Evolutionary conservation across 306 rosid genomes (phyloP), one percentile per base, ranked within the genome.

Genomic region (Luffa acutangula): DNA sequence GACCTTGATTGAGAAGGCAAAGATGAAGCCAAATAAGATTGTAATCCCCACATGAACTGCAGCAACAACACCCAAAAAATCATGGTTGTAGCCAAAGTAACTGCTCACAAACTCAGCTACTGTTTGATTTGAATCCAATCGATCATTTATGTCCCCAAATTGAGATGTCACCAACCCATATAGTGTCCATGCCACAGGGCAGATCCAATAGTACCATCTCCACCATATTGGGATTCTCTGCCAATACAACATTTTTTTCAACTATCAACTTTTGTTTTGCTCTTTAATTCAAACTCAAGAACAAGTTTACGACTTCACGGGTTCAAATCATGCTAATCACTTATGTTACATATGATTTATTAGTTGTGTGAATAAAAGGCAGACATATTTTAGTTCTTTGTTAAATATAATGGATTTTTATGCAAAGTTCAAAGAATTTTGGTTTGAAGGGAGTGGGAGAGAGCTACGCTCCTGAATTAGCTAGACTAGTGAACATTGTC

Each of bases 221-320:
- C 87, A 84, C 87, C 87, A 84, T 45, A 84, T 79, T 17, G 87
- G 87, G 49, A 84, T 84, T 59, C 80, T 81, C 87, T 84, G 84
- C 33, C 51, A 65, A 43, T 17, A 33, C 49, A 57, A 70, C 14
- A 25, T 59, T 42, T 48, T 25, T 25, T 18, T 4, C 18, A 36
- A 34, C 34, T 25, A 52, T 69, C 10, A 59, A 17, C 71, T 64
- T 36, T 4, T 64, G 4, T 37, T 14, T 56, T n/a, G 62, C 9
- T 54, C 60, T 54, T 63, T 5, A 2, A 13, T 62, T 13, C 9
- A 34, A 60, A 10, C 31, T 25, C 31, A 25, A 25, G 31, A 25
- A 25, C 31, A 25, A 25, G 31, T 25, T 25, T 25, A 25, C 31
- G 31, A 25, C 31, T 25, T 25, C 1, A 25, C 31, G 31, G 31